Percentiles rank a stretch among this genome's conserved stretches.
Conservation (phyloP, 2,329 filamentous ascomycete species). For the Hymenoscyphus fraxineus region DNA sequence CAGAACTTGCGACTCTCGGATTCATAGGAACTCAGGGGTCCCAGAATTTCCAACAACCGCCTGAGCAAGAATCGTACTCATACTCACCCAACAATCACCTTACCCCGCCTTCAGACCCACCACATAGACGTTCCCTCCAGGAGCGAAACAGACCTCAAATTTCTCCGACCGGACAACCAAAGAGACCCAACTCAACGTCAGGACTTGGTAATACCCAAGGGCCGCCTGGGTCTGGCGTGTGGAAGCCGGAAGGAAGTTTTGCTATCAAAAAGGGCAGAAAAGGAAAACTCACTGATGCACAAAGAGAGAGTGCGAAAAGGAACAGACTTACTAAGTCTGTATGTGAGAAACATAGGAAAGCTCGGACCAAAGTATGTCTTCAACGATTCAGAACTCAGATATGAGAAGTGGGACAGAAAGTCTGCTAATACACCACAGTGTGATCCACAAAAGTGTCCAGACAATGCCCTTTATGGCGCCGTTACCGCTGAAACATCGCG, state of each 20-base stretch:
- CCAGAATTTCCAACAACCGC: not conserved
- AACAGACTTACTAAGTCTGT: not conserved
- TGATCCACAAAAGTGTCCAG: not conserved
- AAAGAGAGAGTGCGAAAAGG: not conserved
- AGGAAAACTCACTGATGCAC: not conserved
- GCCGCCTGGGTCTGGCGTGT: not conserved
- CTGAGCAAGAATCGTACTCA: not conserved
- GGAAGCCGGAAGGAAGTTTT: not conserved
- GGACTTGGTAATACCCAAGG: not conserved
- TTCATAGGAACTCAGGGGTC: not conserved
- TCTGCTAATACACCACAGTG: not conserved
- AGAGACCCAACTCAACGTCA: not conserved
- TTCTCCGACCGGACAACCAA: not conserved
- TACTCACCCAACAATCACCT: not conserved
- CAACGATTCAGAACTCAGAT: not conserved
- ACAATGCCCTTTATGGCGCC: not conserved
- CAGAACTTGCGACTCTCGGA: not conserved
- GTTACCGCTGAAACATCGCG: not conserved
- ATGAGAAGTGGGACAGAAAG: not conserved
- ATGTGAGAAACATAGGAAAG: not conserved
- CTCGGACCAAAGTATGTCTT: not conserved
- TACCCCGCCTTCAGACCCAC: not conserved
- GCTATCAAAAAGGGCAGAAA: not conserved
- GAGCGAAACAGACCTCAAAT: not conserved
- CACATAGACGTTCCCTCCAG: not conserved